Percentiles rank a stretch among this genome's conserved stretches.
Conservation (phyloP, 1,284 basidiomycete species). For the Naganishia cerealis region DNA sequence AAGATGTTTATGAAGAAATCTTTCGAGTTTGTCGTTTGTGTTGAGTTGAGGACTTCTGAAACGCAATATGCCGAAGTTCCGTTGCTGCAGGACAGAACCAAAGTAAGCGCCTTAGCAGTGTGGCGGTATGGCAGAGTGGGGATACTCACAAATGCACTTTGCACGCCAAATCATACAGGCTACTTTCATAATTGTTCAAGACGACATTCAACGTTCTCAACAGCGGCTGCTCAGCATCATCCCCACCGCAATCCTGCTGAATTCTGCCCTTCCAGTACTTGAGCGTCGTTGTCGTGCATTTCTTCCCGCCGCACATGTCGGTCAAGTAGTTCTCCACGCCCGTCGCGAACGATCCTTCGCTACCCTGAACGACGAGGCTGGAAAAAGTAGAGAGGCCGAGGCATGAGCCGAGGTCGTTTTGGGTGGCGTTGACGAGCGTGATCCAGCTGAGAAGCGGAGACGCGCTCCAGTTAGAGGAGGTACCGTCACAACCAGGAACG, state of each 20-base stretch:
- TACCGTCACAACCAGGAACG: not conserved
- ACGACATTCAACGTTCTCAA: slow-evolving; percentile 23
- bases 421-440: slow-evolving; percentile 33
- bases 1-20: slow-evolving; percentile 31
- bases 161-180: slow-evolving; percentile 32
- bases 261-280: slow-evolving; percentile 30
- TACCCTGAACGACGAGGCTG: slow-evolving; percentile 22
- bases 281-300: slow-evolving; percentile 18
- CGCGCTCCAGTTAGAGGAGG: not conserved
- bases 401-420: slow-evolving; percentile 28
- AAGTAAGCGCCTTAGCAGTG: not conserved
- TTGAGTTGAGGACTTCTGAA: slow-evolving; percentile 28
- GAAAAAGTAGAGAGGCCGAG: slow-evolving; percentile 29
- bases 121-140: not conserved
- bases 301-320: slow-evolving; percentile 23
- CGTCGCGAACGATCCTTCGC: slow-evolving; percentile 27
- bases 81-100: slow-evolving; percentile 19
- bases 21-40: slow-evolving; percentile 28
- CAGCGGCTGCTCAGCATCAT: slow-evolving; percentile 24
- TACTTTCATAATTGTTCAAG: slow-evolving; percentile 25
- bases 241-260: slow-evolving; percentile 19
- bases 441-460: slow-evolving; percentile 23
- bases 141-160: slow-evolving; percentile 23
- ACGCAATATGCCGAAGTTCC: slow-evolving; percentile 30
- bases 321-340: slow-evolving; percentile 24